These are phyloP conservation scores for Sporisorium scitamineum DNA, from an alignment of 1,284 basidiomycete species.

Conservation along the genomic window DNA sequence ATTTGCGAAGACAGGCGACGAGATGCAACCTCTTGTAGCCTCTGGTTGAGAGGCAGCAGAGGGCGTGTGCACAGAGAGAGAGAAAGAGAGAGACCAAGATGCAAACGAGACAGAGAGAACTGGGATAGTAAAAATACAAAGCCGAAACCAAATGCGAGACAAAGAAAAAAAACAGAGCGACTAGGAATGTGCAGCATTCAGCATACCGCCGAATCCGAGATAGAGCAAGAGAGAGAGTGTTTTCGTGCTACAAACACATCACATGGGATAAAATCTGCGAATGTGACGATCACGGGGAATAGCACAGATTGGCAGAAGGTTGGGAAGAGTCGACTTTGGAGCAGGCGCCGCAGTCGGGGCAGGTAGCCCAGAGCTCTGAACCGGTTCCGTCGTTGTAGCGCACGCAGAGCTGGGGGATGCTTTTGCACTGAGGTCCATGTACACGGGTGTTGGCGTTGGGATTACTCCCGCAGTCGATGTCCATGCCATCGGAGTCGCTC, in stretches of 20 bases:
- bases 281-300: constrained; percentile 35
- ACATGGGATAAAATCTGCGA: constrained; percentile 25
- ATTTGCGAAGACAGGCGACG: not conserved
- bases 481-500: constrained; percentile 29
- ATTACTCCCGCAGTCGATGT: constrained; percentile 33
- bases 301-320: constrained; percentile 36
- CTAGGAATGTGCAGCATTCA: not conserved
- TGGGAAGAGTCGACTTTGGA: constrained; percentile 37
- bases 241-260: not conserved
- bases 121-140: constrained; percentile 10
- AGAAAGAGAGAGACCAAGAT: not conserved
- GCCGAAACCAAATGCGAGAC: not conserved
- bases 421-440: constrained; percentile 59
- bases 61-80: no score
- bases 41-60: not conserved
- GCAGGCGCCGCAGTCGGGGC: constrained; percentile 52
- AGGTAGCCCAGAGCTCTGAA: constrained; percentile 60
- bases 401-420: constrained; percentile 61
- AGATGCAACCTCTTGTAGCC: not conserved
- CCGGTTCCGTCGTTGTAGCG: constrained; percentile 44
- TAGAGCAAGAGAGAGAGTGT: no score
- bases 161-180: not conserved
- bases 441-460: not conserved
- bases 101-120: not conserved
- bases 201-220: no score